Base-by-base conservation (phyloP, 768 basidiomycete species). In the Mycena kentingensis region DNA sequence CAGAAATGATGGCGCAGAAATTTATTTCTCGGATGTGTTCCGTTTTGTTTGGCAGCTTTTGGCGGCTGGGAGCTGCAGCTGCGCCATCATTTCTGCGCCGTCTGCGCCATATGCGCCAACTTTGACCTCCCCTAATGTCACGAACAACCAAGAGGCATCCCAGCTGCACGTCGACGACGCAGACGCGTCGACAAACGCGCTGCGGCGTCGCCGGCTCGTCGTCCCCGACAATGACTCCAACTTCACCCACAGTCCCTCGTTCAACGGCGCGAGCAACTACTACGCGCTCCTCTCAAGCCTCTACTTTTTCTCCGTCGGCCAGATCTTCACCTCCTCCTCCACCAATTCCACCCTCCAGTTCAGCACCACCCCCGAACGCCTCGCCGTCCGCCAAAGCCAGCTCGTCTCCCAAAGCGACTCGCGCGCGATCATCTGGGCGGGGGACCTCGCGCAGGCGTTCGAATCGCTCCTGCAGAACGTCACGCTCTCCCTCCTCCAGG, bases 201-300 rank as follows among this genome's bases (percentile, higher is more conserved):
- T 6, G 21, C 22, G 7, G n/a, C n/a, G n/a, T n/a, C n/a, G n/a
- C n/a, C n/a, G n/a, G n/a, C n/a, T n/a, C n/a, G n/a, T 42, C 28
- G n/a, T 28, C 16, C 28, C 22, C 27, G 3, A n/a, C 32, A 16
- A 27, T 10, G 0, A 18, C 18, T 15, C 24, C 0, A 21, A 18
- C 10, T 8, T 10, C 13, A 4, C 5, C 5, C 55, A 56, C 19
- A 29, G 38, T 5, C 37, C 39, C 1, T 41, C 32, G 37, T 56
- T 47, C 47, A 56, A 56, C 22, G 39, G 45, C 7, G 52, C 55
- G 25, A 37, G 50, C 6, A 56, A 56, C 22, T 47, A 32, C 46
- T 52, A 51, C 32, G 55, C 50, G 1, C 5, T 56, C 19, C n/a
- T 56, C 39, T 24, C 18, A 1, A 49, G 38, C 29, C 3, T 57